A percentile compares a stretch with the other conserved stretches of the same genome.
Evolutionary conservation across 2,329 filamentous ascomycete genomes (phyloP).

Genomic region (Venturia effusa): DNA sequence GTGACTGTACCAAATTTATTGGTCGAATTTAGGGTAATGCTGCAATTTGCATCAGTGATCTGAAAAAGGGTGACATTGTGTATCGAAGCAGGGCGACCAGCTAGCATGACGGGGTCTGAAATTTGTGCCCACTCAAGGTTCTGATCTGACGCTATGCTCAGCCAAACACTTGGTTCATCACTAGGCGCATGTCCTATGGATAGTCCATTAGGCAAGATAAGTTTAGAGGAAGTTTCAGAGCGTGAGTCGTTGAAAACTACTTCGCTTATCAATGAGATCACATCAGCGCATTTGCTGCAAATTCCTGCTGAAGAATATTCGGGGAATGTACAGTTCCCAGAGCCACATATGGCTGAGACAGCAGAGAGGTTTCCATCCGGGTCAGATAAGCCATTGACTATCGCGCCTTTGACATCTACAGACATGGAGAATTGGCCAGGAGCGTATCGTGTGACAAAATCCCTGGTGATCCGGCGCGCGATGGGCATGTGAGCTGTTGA

Average conservation of each 20-base stretch:
- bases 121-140: neutral
- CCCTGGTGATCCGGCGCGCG: neutral
- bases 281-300: neutral
- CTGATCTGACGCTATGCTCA: neutral
- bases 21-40: neutral
- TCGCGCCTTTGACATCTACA: neutral
- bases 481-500: neutral
- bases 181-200: neutral
- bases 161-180: neutral
- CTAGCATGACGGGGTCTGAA: neutral
- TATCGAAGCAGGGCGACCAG: neutral
- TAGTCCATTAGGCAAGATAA: neutral
- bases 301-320: neutral
- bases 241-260: neutral
- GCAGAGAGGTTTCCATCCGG: neutral
- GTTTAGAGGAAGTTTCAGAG: neutral
- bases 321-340: constrained; percentile 1
- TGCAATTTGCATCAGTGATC: neutral
- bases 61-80: neutral
- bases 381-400: neutral
- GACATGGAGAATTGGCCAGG: neutral
- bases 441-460: neutral
- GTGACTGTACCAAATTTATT: neutral
- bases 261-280: neutral
- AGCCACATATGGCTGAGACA: neutral